phyloP scores from a whole-genome alignment of 2,329 filamentous ascomycete genomes.

The Curvularia sp. region DNA sequence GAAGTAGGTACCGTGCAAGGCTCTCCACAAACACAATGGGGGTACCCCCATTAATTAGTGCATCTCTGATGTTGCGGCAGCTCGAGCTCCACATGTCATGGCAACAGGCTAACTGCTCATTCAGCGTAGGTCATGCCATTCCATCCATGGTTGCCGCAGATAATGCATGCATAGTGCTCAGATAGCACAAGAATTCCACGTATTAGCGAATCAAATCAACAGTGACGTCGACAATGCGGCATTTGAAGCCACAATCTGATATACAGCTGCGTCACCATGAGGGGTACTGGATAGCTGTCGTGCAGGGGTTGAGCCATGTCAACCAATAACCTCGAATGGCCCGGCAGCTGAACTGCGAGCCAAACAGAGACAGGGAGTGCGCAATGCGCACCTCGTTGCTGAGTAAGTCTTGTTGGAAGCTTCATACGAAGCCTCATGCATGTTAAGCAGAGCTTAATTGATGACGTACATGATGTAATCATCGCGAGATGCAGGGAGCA shows the following conservation, averaged over 20 bases:
- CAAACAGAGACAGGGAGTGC: neutral
- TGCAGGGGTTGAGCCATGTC: constrained; percentile 2
- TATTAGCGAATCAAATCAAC: constrained; percentile 12
- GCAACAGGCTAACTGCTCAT: constrained; percentile 14
- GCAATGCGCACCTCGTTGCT: constrained; percentile 2
- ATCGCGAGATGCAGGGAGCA: neutral
- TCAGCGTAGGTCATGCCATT: constrained; percentile 10
- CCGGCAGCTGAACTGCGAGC: constrained; percentile 3
- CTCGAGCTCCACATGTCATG: constrained; percentile 18
- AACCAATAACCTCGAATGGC: neutral
- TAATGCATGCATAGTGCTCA: constrained; percentile 9
- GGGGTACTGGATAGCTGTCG: constrained; percentile 6
- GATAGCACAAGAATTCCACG: neutral
- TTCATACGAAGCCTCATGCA: neutral
- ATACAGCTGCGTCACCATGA: constrained; percentile 27
- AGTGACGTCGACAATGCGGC: constrained; percentile 1
- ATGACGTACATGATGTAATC: constrained; percentile 3
- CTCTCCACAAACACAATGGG: neutral
- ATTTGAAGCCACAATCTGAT: constrained; percentile 2
- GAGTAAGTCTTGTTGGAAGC: constrained; percentile 4
- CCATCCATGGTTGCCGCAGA: constrained; percentile 4
- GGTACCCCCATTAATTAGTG: neutral
- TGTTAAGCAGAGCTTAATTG: neutral
- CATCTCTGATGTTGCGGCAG: constrained; percentile 3
- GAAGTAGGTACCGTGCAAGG: neutral